Conservation (phyloP, 768 basidiomycete species). For the Flagelloscypha sp. region DNA sequence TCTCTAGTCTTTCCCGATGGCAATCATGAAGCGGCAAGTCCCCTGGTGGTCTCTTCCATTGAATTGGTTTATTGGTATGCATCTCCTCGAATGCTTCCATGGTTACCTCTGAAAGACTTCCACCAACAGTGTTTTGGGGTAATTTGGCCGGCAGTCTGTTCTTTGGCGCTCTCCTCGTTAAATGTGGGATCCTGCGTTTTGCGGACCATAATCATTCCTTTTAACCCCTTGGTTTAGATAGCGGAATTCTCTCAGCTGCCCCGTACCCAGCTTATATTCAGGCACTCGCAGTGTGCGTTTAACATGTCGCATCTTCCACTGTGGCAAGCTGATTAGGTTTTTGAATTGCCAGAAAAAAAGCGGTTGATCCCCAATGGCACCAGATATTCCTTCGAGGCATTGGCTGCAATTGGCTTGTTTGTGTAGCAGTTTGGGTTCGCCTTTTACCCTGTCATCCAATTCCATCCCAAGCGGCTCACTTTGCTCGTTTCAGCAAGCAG, state of each 20-base stretch:
- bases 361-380: conserved; percentile 57
- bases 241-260: conserved; percentile 47
- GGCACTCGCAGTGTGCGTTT: conserved; percentile 45
- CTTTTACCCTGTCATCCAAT: neutral
- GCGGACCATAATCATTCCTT: conserved; percentile 1
- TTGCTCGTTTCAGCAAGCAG: conserved; percentile 48
- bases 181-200: conserved; percentile 36
- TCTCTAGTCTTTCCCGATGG: conserved; percentile 61
- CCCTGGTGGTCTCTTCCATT: conserved; percentile 64
- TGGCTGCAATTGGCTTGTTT: conserved; percentile 73
- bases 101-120: conserved; percentile 1
- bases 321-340: too few relatives aligned
- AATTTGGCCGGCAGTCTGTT: conserved; percentile 65
- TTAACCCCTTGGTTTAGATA: conserved; percentile 29
- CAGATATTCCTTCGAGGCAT: conserved; percentile 69
- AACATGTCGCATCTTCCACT: neutral
- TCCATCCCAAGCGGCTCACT: neutral
- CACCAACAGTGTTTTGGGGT: conserved; percentile 51
- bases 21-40: conserved; percentile 46
- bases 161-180: conserved; percentile 57
- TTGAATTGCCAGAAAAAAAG: conserved; percentile 46
- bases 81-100: neutral
- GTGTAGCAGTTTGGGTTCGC: conserved; percentile 64
- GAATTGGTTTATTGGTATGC: conserved; percentile 61
- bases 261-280: conserved; percentile 51